A percentile compares a stretch with the other conserved stretches of the same genome.
Conservation (phyloP, 1,284 basidiomycete genomes). For the Nidula niveotomentosa region DNA sequence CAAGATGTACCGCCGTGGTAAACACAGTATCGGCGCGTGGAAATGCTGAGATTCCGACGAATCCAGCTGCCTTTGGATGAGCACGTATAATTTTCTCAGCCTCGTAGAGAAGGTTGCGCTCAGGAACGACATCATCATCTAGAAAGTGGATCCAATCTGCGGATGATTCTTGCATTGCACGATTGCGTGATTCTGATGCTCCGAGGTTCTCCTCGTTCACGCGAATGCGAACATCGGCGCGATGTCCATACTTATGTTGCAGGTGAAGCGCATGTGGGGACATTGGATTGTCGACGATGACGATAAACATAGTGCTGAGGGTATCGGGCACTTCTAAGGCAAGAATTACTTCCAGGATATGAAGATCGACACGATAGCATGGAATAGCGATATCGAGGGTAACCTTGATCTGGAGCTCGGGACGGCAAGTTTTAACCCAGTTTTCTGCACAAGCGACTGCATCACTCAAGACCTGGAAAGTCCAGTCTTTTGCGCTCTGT, state of each 20-base stretch:
- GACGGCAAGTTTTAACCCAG: conserved; percentile 30
- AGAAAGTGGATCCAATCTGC: conserved; percentile 53
- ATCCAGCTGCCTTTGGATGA: conserved; percentile 48
- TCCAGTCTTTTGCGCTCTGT: conserved; percentile 43
- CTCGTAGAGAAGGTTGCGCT: conserved; percentile 41
- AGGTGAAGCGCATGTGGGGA: conserved; percentile 37
- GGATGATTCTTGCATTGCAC: conserved; percentile 45
- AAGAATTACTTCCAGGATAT: conserved; percentile 43
- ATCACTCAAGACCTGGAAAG: conserved; percentile 41
- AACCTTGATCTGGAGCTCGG: conserved; percentile 29
- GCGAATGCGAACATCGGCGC: conserved; percentile 47
- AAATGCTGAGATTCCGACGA: conserved; percentile 51
- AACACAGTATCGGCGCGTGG: conserved; percentile 47
- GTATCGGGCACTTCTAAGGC: conserved; percentile 37
- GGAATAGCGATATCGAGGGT: conserved; percentile 58
- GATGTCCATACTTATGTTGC: conserved; percentile 29
- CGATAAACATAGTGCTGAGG: conserved; percentile 51
- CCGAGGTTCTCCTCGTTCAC: conserved; percentile 42
- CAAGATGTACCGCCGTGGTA: conserved; percentile 52
- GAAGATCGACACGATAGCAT: conserved; percentile 51
- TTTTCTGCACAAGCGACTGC: conserved; percentile 34
- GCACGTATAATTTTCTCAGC: conserved; percentile 46
- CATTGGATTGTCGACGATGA: conserved; percentile 55
- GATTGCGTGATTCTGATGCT: conserved; percentile 48
- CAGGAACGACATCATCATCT: conserved; percentile 55